Evolutionary conservation across 306 rosid species (phyloP).

Genomic region (Cicer judaicum): DNA sequence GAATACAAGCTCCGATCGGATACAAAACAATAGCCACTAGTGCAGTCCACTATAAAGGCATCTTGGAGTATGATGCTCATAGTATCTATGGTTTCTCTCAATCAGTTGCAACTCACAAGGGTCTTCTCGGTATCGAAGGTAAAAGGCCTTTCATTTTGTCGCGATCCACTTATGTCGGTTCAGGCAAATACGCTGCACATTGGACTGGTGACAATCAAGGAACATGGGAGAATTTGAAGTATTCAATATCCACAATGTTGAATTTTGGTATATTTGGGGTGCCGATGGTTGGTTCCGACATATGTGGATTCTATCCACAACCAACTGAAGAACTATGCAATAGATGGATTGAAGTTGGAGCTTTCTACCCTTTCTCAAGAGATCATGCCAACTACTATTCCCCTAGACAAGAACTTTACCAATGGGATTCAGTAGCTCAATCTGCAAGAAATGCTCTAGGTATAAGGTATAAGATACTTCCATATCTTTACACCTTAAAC

Average conservation of each 20-base stretch:
- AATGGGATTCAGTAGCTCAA: slow-evolving; percentile 86
- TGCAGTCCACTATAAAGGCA: slow-evolving; percentile 87
- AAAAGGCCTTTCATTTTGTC: slow-evolving; percentile 85
- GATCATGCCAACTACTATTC: slow-evolving; percentile 93
- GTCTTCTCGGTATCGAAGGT: slow-evolving; percentile 78
- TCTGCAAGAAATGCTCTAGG: slow-evolving; percentile 92
- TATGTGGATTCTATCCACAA: slow-evolving; percentile 89
- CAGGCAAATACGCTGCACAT: slow-evolving; percentile 90
- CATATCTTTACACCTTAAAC: slow-evolving; percentile 90
- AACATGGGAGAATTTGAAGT: slow-evolving; percentile 81
- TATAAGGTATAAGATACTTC: slow-evolving; percentile 83
- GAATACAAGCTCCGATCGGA: slow-evolving; percentile 77
- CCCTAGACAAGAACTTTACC: slow-evolving; percentile 97
- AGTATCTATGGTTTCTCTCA: slow-evolving; percentile 91
- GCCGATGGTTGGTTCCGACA: slow-evolving; percentile 98
- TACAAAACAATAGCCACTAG: slow-evolving; percentile 95
- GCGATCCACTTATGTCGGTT: slow-evolving; percentile 89
- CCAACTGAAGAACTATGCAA: slow-evolving; percentile 98
- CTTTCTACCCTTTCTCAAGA: slow-evolving; percentile 95
- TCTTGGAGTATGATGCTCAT: slow-evolving; percentile 94
- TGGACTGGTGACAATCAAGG: slow-evolving; percentile 98
- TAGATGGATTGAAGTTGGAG: slow-evolving; percentile 97
- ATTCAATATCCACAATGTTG: slow-evolving; percentile 88
- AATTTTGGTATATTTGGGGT: slow-evolving; percentile 95
- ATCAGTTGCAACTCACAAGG: slow-evolving; percentile 86